Percentiles rank a stretch among this genome's conserved stretches.
Conservation (phyloP, 805 yeast genomes). For the Kodamaea neixiangensis region DNA sequence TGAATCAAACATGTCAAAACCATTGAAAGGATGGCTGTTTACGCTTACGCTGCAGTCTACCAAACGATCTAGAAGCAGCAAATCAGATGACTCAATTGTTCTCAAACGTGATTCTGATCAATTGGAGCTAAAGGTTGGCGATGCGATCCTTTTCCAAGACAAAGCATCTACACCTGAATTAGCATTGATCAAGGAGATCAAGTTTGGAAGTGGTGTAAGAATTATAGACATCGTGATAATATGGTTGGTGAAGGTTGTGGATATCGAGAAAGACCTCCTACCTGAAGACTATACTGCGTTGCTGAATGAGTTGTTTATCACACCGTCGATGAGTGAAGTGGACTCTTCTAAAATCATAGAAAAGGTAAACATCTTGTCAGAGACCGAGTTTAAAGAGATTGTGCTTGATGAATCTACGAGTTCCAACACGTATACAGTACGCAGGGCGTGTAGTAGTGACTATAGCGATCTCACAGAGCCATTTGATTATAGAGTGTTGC, state of each 20-base stretch:
- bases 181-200: constrained; percentile 53
- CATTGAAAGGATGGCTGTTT: constrained; percentile 8
- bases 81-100: constrained; percentile 12
- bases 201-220: constrained; percentile 46
- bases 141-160: constrained; percentile 44
- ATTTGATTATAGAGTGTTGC: constrained; percentile 42
- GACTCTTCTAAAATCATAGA: constrained; percentile 43
- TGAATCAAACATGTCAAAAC: background rate
- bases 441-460: constrained; percentile 42
- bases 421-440: constrained; percentile 36
- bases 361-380: constrained; percentile 46
- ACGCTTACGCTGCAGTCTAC: background rate
- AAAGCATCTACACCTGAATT: constrained; percentile 37
- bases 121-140: constrained; percentile 53
- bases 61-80: constrained; percentile 2
- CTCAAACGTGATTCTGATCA: constrained; percentile 39
- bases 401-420: constrained; percentile 32
- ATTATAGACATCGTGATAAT: constrained; percentile 50
- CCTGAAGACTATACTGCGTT: constrained; percentile 15
- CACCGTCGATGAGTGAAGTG: constrained; percentile 51
- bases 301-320: constrained; percentile 54
- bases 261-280: constrained; percentile 29
- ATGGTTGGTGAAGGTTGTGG: constrained; percentile 47
- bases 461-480: constrained; percentile 34
- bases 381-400: constrained; percentile 32